These are phyloP conservation scores for Fusarium circinatum DNA, from an alignment of 2,329 filamentous ascomycete genomes.

Conservation along the genomic window DNA sequence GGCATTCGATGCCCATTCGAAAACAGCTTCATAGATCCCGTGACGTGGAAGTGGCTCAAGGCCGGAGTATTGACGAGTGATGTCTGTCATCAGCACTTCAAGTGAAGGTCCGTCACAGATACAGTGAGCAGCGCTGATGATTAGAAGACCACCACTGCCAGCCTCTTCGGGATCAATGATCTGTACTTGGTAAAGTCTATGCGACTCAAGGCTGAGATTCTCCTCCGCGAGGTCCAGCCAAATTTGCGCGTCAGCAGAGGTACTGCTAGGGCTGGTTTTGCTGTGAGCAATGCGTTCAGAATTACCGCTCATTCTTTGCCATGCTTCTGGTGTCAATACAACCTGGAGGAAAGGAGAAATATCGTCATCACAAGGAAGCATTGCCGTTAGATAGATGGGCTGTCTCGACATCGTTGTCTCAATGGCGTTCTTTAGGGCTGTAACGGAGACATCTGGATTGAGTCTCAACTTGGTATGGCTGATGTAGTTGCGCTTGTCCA, in stretches of 20 bases:
- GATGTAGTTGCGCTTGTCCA: slow-evolving; percentile 22
- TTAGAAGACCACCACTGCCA: neutral
- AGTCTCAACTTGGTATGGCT: slow-evolving; percentile 5
- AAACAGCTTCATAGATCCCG: neutral
- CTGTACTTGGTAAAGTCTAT: neutral
- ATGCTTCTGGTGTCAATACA: neutral
- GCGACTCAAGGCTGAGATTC: neutral
- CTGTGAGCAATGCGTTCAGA: neutral
- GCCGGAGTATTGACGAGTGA: neutral
- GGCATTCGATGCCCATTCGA: neutral
- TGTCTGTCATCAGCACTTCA: slow-evolving; percentile 10
- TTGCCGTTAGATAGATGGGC: slow-evolving; percentile 1
- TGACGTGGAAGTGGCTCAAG: neutral
- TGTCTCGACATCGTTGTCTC: neutral
- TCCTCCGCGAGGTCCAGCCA: neutral
- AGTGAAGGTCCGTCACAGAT: slow-evolving; percentile 22
- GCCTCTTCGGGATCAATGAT: neutral
- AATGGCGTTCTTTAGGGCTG: too few species aligned
- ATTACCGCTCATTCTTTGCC: neutral
- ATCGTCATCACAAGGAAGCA: slow-evolving; percentile 8
- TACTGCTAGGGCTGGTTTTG: fast-evolving
- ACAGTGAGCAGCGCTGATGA: slow-evolving; percentile 17
- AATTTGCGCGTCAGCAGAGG: neutral
- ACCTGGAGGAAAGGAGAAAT: slow-evolving; percentile 9
- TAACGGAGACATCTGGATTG: too few species aligned